A percentile compares a stretch with the other conserved stretches of the same genome.
phyloP scores from a whole-genome alignment of 768 basidiomycete species.

The Sporobolomyces phaffii region DNA sequence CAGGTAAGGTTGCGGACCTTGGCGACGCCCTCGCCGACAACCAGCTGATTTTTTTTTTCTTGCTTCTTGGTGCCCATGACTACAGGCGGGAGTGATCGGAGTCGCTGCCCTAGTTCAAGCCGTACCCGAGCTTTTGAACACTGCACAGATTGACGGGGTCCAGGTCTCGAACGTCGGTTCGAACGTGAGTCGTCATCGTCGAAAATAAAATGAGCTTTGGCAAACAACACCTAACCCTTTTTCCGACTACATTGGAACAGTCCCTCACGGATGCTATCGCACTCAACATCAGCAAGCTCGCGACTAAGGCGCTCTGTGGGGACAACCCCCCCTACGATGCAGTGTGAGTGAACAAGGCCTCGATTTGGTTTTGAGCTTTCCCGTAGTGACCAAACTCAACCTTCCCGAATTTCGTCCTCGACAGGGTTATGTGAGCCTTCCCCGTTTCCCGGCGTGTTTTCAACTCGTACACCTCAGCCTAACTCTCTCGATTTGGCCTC shows the following conservation, averaged over 20 bases:
- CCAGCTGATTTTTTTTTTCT: not conserved
- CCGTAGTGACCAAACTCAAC: not conserved
- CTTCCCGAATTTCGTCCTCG: not conserved
- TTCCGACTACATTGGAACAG: too few relatives aligned
- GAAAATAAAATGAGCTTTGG: too few relatives aligned
- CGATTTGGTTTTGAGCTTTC: conserved; percentile 37
- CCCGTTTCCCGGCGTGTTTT: too few relatives aligned
- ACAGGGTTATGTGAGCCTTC: conserved; percentile 9
- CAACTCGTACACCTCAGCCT: too few relatives aligned
- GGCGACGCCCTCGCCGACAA: too few relatives aligned
- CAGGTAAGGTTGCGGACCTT: conserved; percentile 9
- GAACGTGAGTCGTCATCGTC: conserved; percentile 2
- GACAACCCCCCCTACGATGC: conserved; percentile 40
- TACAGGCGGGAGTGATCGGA: not conserved
- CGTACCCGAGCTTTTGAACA: conserved; percentile 25
- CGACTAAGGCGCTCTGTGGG: conserved; percentile 41
- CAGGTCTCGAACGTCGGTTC: conserved; percentile 39
- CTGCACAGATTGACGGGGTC: conserved; percentile 27
- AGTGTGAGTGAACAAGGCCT: too few relatives aligned
- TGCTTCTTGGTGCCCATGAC: not conserved
- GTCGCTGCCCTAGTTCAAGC: conserved; percentile 28
- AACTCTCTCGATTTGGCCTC: not conserved
- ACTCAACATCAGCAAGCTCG: conserved; percentile 22
- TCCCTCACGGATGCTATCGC: conserved; percentile 13
- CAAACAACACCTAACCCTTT: too few relatives aligned